Evolutionary conservation across 2,329 filamentous ascomycete species (phyloP).

Genomic region (Scedosporium aurantiacum): DNA sequence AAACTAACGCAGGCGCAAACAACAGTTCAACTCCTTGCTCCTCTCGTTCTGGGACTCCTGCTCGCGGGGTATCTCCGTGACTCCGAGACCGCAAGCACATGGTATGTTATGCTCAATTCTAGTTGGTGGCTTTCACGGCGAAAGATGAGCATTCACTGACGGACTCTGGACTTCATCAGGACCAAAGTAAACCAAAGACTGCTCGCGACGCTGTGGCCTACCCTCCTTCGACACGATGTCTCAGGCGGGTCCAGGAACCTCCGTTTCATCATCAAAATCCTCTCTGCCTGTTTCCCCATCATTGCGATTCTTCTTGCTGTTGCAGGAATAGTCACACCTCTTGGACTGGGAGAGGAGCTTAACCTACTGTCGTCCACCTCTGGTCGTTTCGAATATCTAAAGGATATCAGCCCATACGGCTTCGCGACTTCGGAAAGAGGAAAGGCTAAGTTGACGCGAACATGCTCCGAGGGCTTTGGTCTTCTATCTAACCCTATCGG

Average conservation of each 20-base stretch:
- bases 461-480: not conserved
- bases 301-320: conserved; percentile 23
- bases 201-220: conserved; percentile 30
- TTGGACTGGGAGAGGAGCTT: conserved; percentile 30
- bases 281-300: conserved; percentile 14
- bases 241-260: conserved; percentile 14
- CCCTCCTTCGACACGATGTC: conserved; percentile 26
- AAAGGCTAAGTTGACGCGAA: conserved; percentile 13
- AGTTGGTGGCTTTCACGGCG: not conserved
- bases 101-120: conserved; percentile 14
- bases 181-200: conserved; percentile 16
- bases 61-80: conserved; percentile 24
- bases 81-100: conserved; percentile 24
- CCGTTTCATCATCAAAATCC: conserved; percentile 12
- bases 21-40: conserved; percentile 24
- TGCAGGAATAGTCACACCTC: conserved; percentile 32
- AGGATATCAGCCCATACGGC: conserved; percentile 25
- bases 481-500: conserved; percentile 15
- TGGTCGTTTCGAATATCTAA: conserved; percentile 23
- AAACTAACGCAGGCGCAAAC: not conserved
- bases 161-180: conserved; percentile 5
- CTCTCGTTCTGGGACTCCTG: conserved; percentile 23
- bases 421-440: conserved; percentile 25
- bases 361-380: not conserved
- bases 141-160: not conserved